Base-by-base conservation (phyloP, 2,329 filamentous ascomycete genomes). In the Fusarium tuaranense region DNA sequence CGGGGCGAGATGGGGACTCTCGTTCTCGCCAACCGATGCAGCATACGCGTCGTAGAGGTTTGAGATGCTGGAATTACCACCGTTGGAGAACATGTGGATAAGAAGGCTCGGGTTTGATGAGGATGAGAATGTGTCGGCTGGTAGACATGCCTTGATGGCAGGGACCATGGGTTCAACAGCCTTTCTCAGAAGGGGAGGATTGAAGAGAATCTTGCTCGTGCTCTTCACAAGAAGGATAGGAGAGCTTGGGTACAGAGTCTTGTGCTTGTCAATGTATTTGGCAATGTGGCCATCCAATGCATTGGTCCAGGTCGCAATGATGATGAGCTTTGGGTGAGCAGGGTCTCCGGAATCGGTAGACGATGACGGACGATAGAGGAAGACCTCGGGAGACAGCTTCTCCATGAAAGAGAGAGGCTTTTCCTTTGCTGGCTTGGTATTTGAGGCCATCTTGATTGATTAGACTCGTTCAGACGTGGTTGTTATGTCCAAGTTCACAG, bases 191-290 rank as follows among this genome's bases (percentile, higher is more conserved):
- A 13, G 20, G 1, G 53, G 30, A 0, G 64, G 41, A 2, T 64
- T 16, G 7, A 72, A 60, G 5, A 75, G 18, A 16, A 44, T 64
- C 25, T 46, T 66, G 32, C 32, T 72, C 2, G 16, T 62, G n/a
- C 62, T 72, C 53, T 61, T 59, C 1, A 62, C 41, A 3, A 72
- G 39, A 1, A 74, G n/a, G 16, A 75, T 34, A 2, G 72, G 48
- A 0, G 62, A 59, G 8, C 13, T 20, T 0, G 62, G 65, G 20
- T 64, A 62, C 8, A 67, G 0, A 12, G 27, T 22, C 32, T 61
- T 75, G 48, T 74, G 53, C 36, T 64, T 69, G 6, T 69, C 57
- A 53, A 72, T 59, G 27, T 72, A 74, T 34, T 74, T 75, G 39
- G 72, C 68, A n/a, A 74, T 69, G 7, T 75, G 65, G 3, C 12